Evolutionary conservation across 2,329 filamentous ascomycete species (phyloP), one percentile per base, ranked within the genome.

Genomic region (Phialophora macrospora): DNA sequence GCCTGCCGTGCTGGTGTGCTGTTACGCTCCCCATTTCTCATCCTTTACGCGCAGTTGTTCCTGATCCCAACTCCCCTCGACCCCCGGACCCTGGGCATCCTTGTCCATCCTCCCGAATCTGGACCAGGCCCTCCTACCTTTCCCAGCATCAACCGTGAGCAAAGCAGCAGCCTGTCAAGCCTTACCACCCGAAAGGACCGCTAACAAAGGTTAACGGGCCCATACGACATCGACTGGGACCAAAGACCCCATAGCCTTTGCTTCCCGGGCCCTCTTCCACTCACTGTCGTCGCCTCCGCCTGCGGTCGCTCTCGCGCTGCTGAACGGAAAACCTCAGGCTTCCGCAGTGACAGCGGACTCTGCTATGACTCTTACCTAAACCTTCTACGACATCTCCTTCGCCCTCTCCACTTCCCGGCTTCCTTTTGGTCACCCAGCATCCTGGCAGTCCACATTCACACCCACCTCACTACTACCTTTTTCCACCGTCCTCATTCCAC

Each of bases 321-420:
- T 44, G 38, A n/a, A 48, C 38, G 32, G 20, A 7, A 41, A 52
- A 60, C 41, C 41, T 60, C 58, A 34, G 48, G 44, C 32, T 46
- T 59, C 41, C 56, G 41, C 56, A 30, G 46, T 22, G 30, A 20
- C 11, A 52, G 38, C 38, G 38, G 38, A n/a, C 14, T 22, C 24
- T 51, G 32, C 52, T 28, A 67, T 69, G 67, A 69, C 67, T 69
- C 67, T 69, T 69, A 64, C 59, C 62, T 69, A 63, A 68, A 58
- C 59, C 55, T 62, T 63, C 57, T 56, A 28, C n/a, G 34, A 28
- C 51, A 22, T 52, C 58, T 20, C 30, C 41, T 54, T 60, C 54
- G 41, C 34, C 38, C 59, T 65, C 66, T 65, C 66, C 66, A 60
- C 62, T 65, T 63, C 56, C 54, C 49, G 54, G 58, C 30, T 51